These are phyloP conservation scores for Trifolium subterraneum DNA, from an alignment of 306 rosid species.

Conservation along the genomic window DNA sequence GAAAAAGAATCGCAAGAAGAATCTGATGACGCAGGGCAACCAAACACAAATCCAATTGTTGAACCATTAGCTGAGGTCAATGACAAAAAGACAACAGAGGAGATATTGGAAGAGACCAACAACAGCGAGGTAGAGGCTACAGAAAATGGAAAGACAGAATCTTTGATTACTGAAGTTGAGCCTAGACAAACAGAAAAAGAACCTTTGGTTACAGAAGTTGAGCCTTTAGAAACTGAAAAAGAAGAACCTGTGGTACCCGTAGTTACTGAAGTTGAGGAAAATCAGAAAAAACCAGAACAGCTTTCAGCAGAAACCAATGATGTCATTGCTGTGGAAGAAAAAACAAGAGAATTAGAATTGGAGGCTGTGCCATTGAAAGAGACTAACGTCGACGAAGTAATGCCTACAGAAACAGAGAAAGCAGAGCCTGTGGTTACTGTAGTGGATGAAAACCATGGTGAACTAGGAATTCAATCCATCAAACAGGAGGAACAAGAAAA, in stretches of 20 bases:
- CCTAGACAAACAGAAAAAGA: conserved; percentile 19
- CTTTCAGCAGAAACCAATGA: conserved; percentile 39
- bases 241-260: conserved; percentile 42
- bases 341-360: conserved; percentile 43
- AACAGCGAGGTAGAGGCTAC: conserved; percentile 39
- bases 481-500: conserved; percentile 39
- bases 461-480: conserved; percentile 37
- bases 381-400: conserved; percentile 18
- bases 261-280: conserved; percentile 48
- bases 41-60: conserved; percentile 18
- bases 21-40: conserved; percentile 29
- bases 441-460: conserved; percentile 48
- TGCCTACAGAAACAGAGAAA: conserved; percentile 35
- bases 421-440: conserved; percentile 40
- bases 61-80: conserved; percentile 39
- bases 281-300: conserved; percentile 42
- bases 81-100: conserved; percentile 30
- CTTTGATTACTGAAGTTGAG: conserved; percentile 33
- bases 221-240: conserved; percentile 24
- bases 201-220: conserved; percentile 22
- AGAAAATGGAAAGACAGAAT: conserved; percentile 40
- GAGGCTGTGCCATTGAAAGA: conserved; percentile 34
- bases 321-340: conserved; percentile 13
- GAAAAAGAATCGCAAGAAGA: conserved; percentile 24
- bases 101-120: background rate